Percentiles rank a stretch among this genome's conserved stretches.
phyloP scores from a whole-genome alignment of 129 eudicot genomes.

The Centaurea solstitialis region DNA sequence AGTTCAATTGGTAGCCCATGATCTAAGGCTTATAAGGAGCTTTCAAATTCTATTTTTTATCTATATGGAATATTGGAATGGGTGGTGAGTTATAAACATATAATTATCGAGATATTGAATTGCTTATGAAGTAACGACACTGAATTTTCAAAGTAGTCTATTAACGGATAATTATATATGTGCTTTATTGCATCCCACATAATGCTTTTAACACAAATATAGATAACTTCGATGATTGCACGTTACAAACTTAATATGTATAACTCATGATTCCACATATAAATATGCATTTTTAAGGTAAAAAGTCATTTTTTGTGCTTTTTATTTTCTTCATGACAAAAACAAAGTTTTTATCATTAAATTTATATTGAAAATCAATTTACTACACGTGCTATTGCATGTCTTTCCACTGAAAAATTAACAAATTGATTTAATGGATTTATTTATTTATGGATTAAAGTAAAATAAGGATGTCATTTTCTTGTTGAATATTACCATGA shows the following conservation, averaged over 20 bases:
- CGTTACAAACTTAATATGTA: background rate
- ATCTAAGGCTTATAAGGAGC: too few species aligned
- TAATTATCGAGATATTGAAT: background rate
- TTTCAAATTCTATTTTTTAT: too few species aligned
- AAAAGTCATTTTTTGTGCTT: background rate
- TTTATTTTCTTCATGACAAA: background rate
- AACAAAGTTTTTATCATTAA: background rate
- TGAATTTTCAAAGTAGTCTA: background rate
- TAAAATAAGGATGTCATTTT: constrained; percentile 22
- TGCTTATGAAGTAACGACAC: background rate
- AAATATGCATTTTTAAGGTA: background rate
- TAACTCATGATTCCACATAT: background rate
- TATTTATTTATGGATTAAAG: background rate
- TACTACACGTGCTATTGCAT: background rate
- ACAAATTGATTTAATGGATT: background rate
- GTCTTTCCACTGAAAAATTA: background rate
- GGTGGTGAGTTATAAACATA: too few species aligned
- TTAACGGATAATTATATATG: background rate
- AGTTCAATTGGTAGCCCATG: too few species aligned
- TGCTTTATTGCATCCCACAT: background rate
- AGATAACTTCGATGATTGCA: background rate
- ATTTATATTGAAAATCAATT: background rate
- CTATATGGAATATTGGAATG: too few species aligned
- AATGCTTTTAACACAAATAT: background rate
- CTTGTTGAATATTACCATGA: constrained; percentile 7